Base-by-base conservation (phyloP, 169 alveolate species). In the Plasmodium reichenowi region DNA sequence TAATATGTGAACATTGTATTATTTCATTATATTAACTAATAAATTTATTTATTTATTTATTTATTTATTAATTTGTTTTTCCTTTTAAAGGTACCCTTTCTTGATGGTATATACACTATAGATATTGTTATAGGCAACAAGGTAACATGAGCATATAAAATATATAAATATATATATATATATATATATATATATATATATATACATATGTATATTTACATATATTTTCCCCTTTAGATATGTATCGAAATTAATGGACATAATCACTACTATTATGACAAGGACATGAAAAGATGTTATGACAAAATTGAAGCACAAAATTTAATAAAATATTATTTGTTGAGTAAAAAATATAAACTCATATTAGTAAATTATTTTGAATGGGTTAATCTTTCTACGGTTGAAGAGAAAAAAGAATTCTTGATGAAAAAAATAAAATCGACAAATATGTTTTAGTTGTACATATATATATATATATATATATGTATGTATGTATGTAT, bases 171-270 rank as follows among this genome's bases (percentile, higher is more conserved):
- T 62, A 58, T 24, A 15, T 12, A 17, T 75, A 38, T 63, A 17
- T 29, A 13, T 1, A 26, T 47, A 29, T 9, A 9, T 29, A 26
- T 56, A 45, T 56, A 54, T 3, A 47, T 62, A 58, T 24, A 15
- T 3, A 17, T 52, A 17, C n/a, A n/a, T 26, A 2, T 26, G 2
- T 26, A 3, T 3, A 26, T 26, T 26, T 52, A 17, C 24, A n/a
- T 52, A 45, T 17, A 47, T 45, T 22, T 24, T 26, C 7, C 60
- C 43, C 43, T 47, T 26, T 50, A 78, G 89, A 45, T 63, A 24
- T 78, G 89, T 59, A 59, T 78, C 26, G 89, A 78, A 67, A 78
- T 78, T 67, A 78, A 78, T 59, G 89, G 89, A 5, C 64, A 59
- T 43, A 78, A 78, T 26, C 89, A 78, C 47, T 78, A 78, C 43